These are phyloP conservation scores for Parietaria judaica DNA, from an alignment of 306 rosid species.

Conservation along the genomic window DNA sequence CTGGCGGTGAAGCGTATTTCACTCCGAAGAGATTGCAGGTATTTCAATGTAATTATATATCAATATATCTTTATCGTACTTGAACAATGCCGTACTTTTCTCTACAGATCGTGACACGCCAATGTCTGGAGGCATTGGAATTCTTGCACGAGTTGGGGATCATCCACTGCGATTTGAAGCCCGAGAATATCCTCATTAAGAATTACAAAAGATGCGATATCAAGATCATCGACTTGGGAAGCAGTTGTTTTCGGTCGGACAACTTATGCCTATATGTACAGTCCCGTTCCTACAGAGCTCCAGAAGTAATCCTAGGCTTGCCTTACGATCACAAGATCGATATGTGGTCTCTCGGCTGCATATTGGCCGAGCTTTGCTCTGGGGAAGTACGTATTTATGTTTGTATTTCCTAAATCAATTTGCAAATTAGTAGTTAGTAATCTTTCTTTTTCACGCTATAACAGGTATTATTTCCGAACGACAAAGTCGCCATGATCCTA, in stretches of 20 bases:
- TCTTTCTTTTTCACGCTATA: neutral
- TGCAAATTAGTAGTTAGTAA: neutral
- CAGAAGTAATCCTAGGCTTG: conserved; percentile 96
- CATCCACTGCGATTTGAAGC: conserved; percentile 95
- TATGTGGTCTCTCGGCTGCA: conserved; percentile 96
- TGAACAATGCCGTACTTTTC: no score
- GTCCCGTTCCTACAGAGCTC: conserved; percentile 96
- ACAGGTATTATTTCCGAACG: conserved; percentile 94
- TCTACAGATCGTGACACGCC: conserved; percentile 69
- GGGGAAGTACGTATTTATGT: conserved; percentile 69
- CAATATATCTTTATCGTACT: no score
- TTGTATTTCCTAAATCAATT: neutral
- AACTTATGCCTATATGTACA: conserved; percentile 85
- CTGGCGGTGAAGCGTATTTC: conserved; percentile 81
- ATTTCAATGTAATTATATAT: conserved; percentile 12
- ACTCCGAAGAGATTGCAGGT: conserved; percentile 86
- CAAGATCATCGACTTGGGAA: conserved; percentile 95
- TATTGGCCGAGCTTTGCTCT: conserved; percentile 89
- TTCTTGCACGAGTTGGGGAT: conserved; percentile 81
- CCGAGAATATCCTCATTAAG: conserved; percentile 86
- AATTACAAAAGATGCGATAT: conserved; percentile 79
- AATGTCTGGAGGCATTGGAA: conserved; percentile 88
- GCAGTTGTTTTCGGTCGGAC: conserved; percentile 90
- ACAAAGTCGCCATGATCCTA: conserved; percentile 63
- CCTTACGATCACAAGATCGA: conserved; percentile 87